A percentile compares a stretch with the other conserved stretches of the same genome.
Evolutionary conservation across 305 asterid species (phyloP).

Genomic region (Petunia hybrid): DNA sequence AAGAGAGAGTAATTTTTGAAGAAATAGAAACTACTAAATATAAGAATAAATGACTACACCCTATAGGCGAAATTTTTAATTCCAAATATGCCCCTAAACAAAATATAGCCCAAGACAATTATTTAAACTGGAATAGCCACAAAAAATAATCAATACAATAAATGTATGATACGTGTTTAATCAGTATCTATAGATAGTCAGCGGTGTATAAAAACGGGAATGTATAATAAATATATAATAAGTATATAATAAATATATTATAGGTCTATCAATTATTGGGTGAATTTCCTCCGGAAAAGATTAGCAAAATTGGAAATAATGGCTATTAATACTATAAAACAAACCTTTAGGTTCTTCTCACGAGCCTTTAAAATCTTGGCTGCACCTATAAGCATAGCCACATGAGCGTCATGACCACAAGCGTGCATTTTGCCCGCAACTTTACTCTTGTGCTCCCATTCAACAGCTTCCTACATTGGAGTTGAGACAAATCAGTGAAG

Average conservation of each 20-base stretch:
- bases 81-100: neutral
- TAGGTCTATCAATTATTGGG: neutral
- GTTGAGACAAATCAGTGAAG: neutral
- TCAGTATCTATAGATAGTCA: too few relatives aligned
- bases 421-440: conserved; percentile 92
- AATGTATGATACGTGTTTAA: too few relatives aligned
- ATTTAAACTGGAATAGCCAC: too few relatives aligned
- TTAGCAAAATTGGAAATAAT: neutral
- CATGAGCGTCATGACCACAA: conserved; percentile 98
- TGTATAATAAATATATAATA: neutral
- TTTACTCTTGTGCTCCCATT: conserved; percentile 89
- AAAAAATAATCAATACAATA: too few relatives aligned
- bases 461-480: conserved; percentile 74
- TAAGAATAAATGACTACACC: neutral
- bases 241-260: neutral
- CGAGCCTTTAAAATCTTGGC: conserved; percentile 78
- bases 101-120: too few relatives aligned
- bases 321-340: neutral
- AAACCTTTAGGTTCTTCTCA: conserved; percentile 64
- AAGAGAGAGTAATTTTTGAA: neutral
- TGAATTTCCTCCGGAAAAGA: neutral
- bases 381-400: conserved; percentile 91
- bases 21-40: neutral
- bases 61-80: neutral
- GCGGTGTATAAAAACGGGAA: too few relatives aligned